phyloP scores from a whole-genome alignment of 768 basidiomycete genomes.

The Boletellus emodensis region DNA sequence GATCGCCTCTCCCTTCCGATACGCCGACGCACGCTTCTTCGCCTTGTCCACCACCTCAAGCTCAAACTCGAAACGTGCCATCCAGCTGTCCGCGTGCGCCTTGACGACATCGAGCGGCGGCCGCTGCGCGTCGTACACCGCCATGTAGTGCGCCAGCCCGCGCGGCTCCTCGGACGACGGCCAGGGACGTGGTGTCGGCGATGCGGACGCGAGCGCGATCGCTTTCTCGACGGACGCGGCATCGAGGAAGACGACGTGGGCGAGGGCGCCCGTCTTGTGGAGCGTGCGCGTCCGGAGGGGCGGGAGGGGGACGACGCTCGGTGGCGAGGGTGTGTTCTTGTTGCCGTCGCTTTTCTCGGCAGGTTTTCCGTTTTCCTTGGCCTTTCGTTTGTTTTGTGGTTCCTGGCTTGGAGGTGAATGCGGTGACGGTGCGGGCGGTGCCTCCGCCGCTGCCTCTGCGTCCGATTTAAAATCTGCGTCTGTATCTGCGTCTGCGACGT shows the following conservation, averaged over 20 bases:
- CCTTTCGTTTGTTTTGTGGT: not conserved
- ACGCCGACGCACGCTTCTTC: constrained; percentile 60
- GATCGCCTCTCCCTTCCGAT: constrained; percentile 79
- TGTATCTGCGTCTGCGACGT: constrained; percentile 12
- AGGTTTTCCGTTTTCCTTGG: constrained; percentile 13
- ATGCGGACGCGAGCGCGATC: constrained; percentile 36
- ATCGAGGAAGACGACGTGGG: constrained; percentile 73
- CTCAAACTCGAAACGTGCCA: constrained; percentile 70
- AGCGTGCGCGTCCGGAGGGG: constrained; percentile 47
- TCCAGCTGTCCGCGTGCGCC: constrained; percentile 74
- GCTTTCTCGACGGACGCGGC: constrained; percentile 65
- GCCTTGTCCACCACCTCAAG: constrained; percentile 37
- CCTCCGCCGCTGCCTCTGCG: constrained; percentile 26
- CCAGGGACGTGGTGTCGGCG: constrained; percentile 58
- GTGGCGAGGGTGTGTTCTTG: constrained; percentile 26
- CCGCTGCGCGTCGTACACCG: constrained; percentile 60
- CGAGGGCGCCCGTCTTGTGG: constrained; percentile 60
- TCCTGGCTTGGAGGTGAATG: not conserved
- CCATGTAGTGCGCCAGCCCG: constrained; percentile 70
- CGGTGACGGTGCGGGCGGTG: not conserved
- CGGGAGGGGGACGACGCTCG: constrained; percentile 62
- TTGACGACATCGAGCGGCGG: constrained; percentile 73
- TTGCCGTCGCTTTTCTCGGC: constrained; percentile 6
- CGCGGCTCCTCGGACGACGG: constrained; percentile 56
- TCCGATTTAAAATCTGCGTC: constrained; percentile 31